phyloP scores from a whole-genome alignment of 2,329 filamentous ascomycete genomes.

The Pseudocercospora cruenta region DNA sequence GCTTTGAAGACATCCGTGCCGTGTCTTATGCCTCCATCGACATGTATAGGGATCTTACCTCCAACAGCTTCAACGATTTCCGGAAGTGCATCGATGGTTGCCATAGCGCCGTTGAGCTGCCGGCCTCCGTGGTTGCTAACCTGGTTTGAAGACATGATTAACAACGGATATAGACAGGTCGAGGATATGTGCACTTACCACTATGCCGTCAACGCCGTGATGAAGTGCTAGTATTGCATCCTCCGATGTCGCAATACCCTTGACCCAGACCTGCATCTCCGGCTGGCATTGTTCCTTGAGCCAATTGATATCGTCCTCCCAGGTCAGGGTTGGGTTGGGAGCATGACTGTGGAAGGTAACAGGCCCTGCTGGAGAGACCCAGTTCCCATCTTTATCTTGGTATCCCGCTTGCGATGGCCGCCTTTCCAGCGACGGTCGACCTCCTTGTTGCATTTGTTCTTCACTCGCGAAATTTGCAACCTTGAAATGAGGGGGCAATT shows the following conservation, averaged over 20 bases:
- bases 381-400: slow-evolving; percentile 32
- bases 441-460: slow-evolving; percentile 19
- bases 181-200: slow-evolving; percentile 42
- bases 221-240: slow-evolving; percentile 52
- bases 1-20: slow-evolving; percentile 64
- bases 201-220: slow-evolving; percentile 45
- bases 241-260: slow-evolving; percentile 47
- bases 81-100: slow-evolving; percentile 33
- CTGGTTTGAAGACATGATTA: background rate
- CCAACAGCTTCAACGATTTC: slow-evolving; percentile 45
- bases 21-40: slow-evolving; percentile 62
- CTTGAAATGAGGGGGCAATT: slow-evolving; percentile 41
- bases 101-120: slow-evolving; percentile 55
- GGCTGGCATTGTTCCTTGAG: slow-evolving; percentile 49
- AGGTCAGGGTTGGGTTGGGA: slow-evolving; percentile 46
- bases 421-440: slow-evolving; percentile 13
- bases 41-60: slow-evolving; percentile 61
- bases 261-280: slow-evolving; percentile 54
- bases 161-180: background rate
- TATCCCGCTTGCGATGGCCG: slow-evolving; percentile 13
- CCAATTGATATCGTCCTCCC: slow-evolving; percentile 57
- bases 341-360: slow-evolving; percentile 47
- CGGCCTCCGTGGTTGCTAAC: slow-evolving; percentile 60
- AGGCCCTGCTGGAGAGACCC: slow-evolving; percentile 39
- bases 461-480: slow-evolving; percentile 41